Conservation (phyloP, 257 asterid genomes). For the Solanum peruvianum region DNA sequence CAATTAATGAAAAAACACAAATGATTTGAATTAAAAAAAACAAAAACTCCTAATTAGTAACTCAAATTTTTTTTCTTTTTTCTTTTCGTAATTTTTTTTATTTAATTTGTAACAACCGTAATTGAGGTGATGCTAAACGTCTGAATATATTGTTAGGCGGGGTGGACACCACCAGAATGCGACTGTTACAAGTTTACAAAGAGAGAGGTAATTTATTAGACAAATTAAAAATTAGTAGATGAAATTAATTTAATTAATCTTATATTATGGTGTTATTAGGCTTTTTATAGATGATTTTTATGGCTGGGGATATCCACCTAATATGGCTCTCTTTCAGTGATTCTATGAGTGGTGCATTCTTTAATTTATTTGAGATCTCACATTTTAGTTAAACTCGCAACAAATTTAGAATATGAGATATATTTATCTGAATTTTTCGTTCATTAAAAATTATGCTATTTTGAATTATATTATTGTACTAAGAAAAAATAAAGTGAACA, state of each 20-base stretch:
- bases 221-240: background rate
- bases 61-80: background rate
- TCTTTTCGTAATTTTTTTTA: background rate
- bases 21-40: background rate
- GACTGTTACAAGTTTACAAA: constrained; percentile 53
- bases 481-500: background rate
- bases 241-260: background rate
- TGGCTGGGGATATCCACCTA: constrained; percentile 6
- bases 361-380: background rate
- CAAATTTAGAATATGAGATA: background rate
- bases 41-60: background rate
- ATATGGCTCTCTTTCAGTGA: background rate
- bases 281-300: constrained; percentile 20
- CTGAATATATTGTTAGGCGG: background rate
- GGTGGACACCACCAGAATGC: constrained; percentile 44
- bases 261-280: background rate
- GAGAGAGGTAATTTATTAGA: background rate
- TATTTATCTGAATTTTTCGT: no score
- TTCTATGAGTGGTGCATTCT: background rate
- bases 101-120: constrained; percentile 61
- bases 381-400: background rate
- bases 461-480: background rate
- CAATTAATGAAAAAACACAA: background rate
- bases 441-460: no score
- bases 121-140: constrained; percentile 25